Evolutionary conservation across 345 rosid species (phyloP), one percentile per base, ranked within the genome.

Genomic region (Gossypium raimondii): DNA sequence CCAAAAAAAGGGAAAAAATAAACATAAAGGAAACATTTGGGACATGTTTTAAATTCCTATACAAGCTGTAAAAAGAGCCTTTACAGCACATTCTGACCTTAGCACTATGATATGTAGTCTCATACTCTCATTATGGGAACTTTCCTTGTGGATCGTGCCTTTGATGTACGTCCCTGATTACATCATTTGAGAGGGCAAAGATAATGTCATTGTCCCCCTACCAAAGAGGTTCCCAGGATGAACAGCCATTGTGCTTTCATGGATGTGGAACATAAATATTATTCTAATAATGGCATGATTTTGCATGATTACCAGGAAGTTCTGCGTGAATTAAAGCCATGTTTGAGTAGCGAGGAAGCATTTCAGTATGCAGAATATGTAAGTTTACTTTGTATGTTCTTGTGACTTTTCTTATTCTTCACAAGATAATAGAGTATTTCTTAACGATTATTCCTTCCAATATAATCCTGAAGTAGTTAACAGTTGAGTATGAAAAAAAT

Each of bases 341-440:
- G 86, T 82, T 83, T 94, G 85, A 70, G 73, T 82, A 75, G 85
- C 12, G 83, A 86, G 13, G 97, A 90, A 81, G 98, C 97, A 24
- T 77, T 85, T 79, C 92, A 88, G 6, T 92, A 90, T 73, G 98
- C 97, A 70, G 91, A 88, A 89, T 81, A 90, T 73, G 98, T 94
- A 87, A 89, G 97, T 81, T 75, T 17, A 24, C 16, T 4, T 57
- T 1, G 11, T 74, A 55, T 71, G 25, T 59, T 74, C 63, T 25
- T 50, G 50, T 56, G 65, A 56, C 55, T 11, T 38, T 43, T 70
- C 64, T 73, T 24, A 25, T 52, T 17, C 25, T 29, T 34, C 11
- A 24, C 76, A 14, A 45, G 67, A 44, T 16, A 58, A 44, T 60
- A 24, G 43, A 50, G 25, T 67, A 62, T 53, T 11, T 47, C 16